A percentile compares a stretch with the other conserved stretches of the same genome.
These are phyloP conservation scores for Thuidium tamariscinum DNA, from an alignment of 225 moss, liverwort and hornwort species.

Conservation along the genomic window DNA sequence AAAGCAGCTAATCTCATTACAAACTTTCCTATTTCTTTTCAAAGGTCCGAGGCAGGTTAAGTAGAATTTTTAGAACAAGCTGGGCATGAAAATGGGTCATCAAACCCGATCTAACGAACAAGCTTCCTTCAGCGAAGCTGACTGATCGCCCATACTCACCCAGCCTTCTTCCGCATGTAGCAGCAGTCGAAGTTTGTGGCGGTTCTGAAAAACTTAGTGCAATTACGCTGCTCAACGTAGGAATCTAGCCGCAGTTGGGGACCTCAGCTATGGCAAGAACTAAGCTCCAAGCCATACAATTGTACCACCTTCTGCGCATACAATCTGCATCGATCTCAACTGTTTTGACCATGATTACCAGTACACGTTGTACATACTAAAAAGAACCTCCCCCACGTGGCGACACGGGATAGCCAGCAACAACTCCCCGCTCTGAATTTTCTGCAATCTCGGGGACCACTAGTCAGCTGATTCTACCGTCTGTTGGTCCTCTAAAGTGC, in stretches of 20 bases:
- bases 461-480: not conserved
- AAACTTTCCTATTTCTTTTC: not conserved
- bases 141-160: not conserved
- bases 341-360: constrained; percentile 1
- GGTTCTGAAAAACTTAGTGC: not conserved
- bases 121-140: not conserved
- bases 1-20: not conserved
- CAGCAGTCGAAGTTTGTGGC: not conserved
- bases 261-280: not conserved
- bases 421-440: not conserved
- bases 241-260: not conserved
- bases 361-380: not conserved
- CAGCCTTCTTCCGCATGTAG: not conserved
- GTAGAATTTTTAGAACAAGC: no score
- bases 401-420: not conserved
- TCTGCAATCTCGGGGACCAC: not conserved
- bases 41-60: no score
- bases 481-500: not conserved
- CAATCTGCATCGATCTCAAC: constrained; percentile 12
- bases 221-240: not conserved
- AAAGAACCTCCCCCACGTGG: not conserved
- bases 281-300: not conserved
- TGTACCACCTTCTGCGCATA: not conserved
- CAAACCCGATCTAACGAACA: not conserved
- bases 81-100: not conserved